phyloP scores from a whole-genome alignment of 352 stramenopile genomes.

The Phytophthora quininea region DNA sequence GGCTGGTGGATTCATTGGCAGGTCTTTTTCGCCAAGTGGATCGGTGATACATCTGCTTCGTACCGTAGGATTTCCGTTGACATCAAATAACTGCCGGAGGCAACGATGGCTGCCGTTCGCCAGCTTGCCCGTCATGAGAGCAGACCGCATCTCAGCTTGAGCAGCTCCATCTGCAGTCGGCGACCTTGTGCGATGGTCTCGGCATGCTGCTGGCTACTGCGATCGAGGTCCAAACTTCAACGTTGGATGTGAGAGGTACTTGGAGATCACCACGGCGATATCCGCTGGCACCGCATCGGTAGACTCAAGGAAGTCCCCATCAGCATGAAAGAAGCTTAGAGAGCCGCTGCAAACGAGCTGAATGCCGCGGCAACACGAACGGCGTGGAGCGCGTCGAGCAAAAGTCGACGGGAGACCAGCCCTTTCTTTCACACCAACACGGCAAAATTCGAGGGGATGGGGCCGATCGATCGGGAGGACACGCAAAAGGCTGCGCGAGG shows the following conservation, averaged over 20 bases:
- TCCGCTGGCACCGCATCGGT: no score
- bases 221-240: not conserved
- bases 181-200: not conserved
- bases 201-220: not conserved
- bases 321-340: no score
- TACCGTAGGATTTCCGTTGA: not conserved
- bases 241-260: not conserved
- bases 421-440: not conserved
- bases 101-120: not conserved
- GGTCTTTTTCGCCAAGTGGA: not conserved
- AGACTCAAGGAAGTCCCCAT: no score
- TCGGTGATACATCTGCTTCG: not conserved
- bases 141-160: not conserved
- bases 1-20: not conserved
- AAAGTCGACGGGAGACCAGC: not conserved
- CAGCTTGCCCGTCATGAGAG: not conserved
- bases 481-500: not conserved
- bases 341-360: not conserved
- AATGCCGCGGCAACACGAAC: not conserved
- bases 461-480: not conserved
- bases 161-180: not conserved
- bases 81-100: not conserved
- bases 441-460: not conserved
- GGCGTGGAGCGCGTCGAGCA: not conserved
- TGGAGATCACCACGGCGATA: no score